Evolutionary conservation across 352 stramenopile genomes (phyloP), one percentile per base, ranked within the genome.

Genomic region (Phytophthora capsici): DNA sequence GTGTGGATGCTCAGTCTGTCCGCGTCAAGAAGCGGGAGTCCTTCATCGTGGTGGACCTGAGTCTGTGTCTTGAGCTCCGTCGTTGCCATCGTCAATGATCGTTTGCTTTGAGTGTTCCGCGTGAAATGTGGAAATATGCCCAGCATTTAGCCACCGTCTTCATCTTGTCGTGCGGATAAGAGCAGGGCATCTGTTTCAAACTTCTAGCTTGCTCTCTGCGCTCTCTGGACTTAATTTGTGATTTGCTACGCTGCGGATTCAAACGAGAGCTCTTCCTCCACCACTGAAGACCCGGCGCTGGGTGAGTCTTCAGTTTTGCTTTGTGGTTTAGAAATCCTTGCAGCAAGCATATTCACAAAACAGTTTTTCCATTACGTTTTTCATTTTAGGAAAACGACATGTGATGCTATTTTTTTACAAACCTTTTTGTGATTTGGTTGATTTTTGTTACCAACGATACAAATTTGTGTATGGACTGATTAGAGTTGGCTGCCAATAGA

Each of bases 111-210:
- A 20, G 14, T 41, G 1, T 20, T 49, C 19, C 28, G 32, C 36
- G 26, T 57, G 5, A 73, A 72, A 72, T 64, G 46, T 53, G 32
- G 48, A 69, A 69, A 69, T 69, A 32, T 20, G 54, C 37, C 30
- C 60, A 63, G 26, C 26, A 38, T 38, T 12, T 37, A 38, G 38
- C 36, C 30, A 12, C 20, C 37, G 17, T 43, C 36, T 47, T 61
- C 56, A 66, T 61, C 40, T 48, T 41, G 58, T 62, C 46, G 57
- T 44, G 23, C 25, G 43, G 46, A 56, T 57, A 66, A 66, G 57
- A 52, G 47, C 32, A 47, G 56, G 25, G 14, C 63, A 60, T 49
- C 45, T 69, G 52, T 56, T 63, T 23, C 19, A 44, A 34, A 26
- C 12, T 48, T 45, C 6, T 26, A 14, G 25, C 22, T 26, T 34